Evolutionary conservation across 306 rosid genomes (phyloP), one percentile per base, ranked within the genome.

Genomic region (Rosa persica): DNA sequence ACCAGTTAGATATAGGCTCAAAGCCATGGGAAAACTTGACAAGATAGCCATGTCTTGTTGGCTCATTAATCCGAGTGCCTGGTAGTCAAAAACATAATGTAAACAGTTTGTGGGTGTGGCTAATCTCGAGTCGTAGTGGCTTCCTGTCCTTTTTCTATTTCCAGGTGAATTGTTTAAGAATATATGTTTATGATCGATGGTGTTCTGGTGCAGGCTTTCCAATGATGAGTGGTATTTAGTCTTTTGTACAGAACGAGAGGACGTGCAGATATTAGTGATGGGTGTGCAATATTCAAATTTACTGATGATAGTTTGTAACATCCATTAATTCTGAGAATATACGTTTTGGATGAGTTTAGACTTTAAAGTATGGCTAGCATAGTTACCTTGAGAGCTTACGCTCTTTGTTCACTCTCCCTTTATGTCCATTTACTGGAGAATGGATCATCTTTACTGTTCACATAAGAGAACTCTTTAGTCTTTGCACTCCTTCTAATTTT

Each of bases 161-260:
- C 8, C 12, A 7, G 36, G 67, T 49, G 16, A n/a, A 49, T 20
- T 30, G 4, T 20, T 44, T 11, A 76, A 61, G 10, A 42, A 27
- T 68, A 13, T 25, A 10, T 65, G 66, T 19, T 54, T 43, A 65
- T 44, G 44, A 16, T 72, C 5, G 12, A 6, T 65, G 22, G 3
- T n/a, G n/a, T 19, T 66, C 7, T 72, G 34, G 60, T 16, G 73
- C 76, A 83, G 73, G 62, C 57, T 30, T 36, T 46, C 36, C 80
- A 79, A n/a, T 80, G 79, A 74, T 67, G 70, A 36, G 6, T 10
- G 47, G 12, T 36, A 12, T 42, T 20, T 42, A 80, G 73, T 68
- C 30, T n/a, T 30, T 23, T 66, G 74, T 47, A 6, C 25, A 12
- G 62, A 30, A 39, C n/a, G 25, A 75, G 58, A 70, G 61, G 69